Evolutionary conservation across 768 basidiomycete species (phyloP), one percentile per base, ranked within the genome.

Genomic region (Boletellus ananas): DNA sequence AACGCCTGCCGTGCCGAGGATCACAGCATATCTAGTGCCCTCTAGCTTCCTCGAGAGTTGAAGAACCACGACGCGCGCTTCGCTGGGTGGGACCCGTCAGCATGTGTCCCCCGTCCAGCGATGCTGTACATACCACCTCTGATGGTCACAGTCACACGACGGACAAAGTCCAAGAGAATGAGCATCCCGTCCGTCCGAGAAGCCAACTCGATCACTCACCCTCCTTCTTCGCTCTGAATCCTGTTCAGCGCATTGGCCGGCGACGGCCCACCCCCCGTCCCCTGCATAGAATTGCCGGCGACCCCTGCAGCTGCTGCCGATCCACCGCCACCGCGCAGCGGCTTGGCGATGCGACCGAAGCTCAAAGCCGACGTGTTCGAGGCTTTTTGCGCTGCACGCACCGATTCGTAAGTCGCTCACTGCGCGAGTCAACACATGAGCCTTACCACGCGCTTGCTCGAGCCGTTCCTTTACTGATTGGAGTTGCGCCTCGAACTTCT

Each of bases 281-380:
- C 69, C 49, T 79, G 72, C 43, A 71, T 60, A 36, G 73, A 63
- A 38, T 66, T 68, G 18, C 78, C 61, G 34, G 72, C 60, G 42
- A 70, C 69, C 17, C 73, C 72, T 34, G 74, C 74, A 31, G 66
- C 65, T 6, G 64, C 70, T 13, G 60, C 57, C 49, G 68, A 68
- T 50, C 93, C 93, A 37, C 95, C 94, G 18, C 92, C 93, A 13
- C 95, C 96, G 57, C 95, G 80, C 49, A 99, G 74, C 23, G 96
- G 96, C 72, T 98, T 98, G 31, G 95, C 95, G 55, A 99, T 97
- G 35, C 95, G 83, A 37, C 94, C 94, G 71, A 94, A 93, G 68
- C 77, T 87, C 61, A 95, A 77, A 37, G 85, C 73, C 25, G 85
- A 82, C 16, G 81, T 73, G n/a, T 78, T 71, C 39, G 84, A 78